Conservation (phyloP, 1,284 basidiomycete species). For the Exobasidium rhododendri region DNA sequence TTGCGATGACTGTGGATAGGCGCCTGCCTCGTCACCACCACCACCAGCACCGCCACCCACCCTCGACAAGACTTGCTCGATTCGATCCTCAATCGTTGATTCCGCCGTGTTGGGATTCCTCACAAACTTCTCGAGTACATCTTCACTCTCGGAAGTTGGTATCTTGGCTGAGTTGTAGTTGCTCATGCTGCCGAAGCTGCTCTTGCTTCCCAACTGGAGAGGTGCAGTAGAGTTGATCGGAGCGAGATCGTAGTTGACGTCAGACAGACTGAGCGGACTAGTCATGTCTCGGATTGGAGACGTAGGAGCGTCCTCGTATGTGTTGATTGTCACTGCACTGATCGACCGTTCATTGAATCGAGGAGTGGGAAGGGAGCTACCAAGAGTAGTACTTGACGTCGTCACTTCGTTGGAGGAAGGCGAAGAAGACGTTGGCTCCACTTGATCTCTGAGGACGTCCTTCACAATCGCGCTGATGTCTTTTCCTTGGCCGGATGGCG, state of each 20-base stretch:
- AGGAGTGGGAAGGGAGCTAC: not conserved
- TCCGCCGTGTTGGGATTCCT: slow-evolving; percentile 14
- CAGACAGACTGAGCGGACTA: slow-evolving; percentile 31
- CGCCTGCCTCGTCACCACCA: too few species aligned
- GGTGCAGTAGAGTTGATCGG: slow-evolving; percentile 12
- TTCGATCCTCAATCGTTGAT: slow-evolving; percentile 29
- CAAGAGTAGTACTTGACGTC: too few species aligned
- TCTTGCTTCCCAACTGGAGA: slow-evolving; percentile 10
- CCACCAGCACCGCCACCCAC: not conserved
- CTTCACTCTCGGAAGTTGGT: slow-evolving; percentile 13
- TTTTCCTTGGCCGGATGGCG: slow-evolving; percentile 73
- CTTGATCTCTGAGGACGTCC: slow-evolving; percentile 61
- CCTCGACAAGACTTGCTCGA: slow-evolving; percentile 33
- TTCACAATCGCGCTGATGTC: slow-evolving; percentile 90
- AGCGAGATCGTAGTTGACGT: slow-evolving; percentile 22
- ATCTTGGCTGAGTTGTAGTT: not conserved
- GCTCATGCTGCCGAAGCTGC: not conserved
- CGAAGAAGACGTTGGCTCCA: not conserved
- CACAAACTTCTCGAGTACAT: slow-evolving; percentile 32
- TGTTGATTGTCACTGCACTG: slow-evolving; percentile 28
- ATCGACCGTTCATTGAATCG: slow-evolving; percentile 12
- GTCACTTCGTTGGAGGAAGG: too few species aligned
- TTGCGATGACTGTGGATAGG: not conserved
- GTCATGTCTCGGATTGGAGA: slow-evolving; percentile 15
- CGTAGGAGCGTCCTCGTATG: slow-evolving; percentile 30